Conservation (phyloP, 768 basidiomycete genomes). For the Kondoa malvinella region DNA sequence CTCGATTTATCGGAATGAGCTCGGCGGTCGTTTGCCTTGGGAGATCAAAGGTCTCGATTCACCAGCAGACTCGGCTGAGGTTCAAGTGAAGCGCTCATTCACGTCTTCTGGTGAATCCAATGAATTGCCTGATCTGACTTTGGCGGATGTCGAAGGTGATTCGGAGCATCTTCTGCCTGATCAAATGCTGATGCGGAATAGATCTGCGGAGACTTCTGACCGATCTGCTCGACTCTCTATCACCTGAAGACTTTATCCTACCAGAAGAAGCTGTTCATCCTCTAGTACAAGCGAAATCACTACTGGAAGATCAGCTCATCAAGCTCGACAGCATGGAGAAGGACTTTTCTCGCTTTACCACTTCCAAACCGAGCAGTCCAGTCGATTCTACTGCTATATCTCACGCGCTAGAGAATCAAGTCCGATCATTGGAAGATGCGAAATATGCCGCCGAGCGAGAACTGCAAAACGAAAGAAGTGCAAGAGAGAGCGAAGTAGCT, state of each 20-base stretch:
- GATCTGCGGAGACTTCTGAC: conserved; percentile 25
- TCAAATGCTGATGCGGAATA: conserved; percentile 11
- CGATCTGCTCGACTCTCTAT: conserved; percentile 22
- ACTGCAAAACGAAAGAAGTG: conserved; percentile 25
- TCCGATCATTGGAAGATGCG: conserved; percentile 47
- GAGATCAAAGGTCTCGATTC: conserved; percentile 48
- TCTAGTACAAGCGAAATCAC: conserved; percentile 44
- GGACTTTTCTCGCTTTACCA: conserved; percentile 49
- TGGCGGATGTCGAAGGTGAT: conserved; percentile 54
- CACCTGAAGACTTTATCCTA: conserved; percentile 14
- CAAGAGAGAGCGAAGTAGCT: conserved; percentile 19
- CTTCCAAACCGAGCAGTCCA: not conserved
- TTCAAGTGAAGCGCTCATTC: conserved; percentile 44
- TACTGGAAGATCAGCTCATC: conserved; percentile 50
- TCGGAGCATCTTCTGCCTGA: not conserved
- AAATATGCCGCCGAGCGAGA: conserved; percentile 38
- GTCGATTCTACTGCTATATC: too few species aligned
- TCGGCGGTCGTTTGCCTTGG: conserved; percentile 73
- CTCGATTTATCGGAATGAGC: conserved; percentile 65
- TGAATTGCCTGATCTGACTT: conserved; percentile 40
- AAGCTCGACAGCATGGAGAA: conserved; percentile 65
- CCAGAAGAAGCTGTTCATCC: conserved; percentile 32
- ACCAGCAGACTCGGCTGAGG: conserved; percentile 40
- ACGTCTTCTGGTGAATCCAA: conserved; percentile 31
- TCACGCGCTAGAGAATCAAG: conserved; percentile 57